Conservation (phyloP, 176 grass and related monocot species). For the Oryza coarctata region DNA sequence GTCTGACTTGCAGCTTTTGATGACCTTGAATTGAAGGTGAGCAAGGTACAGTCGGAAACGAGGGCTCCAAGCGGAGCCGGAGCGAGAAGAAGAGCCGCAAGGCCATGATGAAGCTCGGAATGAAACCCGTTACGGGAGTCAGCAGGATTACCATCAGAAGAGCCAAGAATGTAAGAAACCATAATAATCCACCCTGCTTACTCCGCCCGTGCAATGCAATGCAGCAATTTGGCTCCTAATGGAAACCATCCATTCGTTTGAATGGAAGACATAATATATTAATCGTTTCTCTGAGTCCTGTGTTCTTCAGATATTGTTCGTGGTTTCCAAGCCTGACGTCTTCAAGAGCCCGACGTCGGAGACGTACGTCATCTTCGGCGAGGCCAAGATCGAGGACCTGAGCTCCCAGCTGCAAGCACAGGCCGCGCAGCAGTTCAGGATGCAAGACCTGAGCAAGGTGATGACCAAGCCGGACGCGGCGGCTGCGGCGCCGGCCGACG, state of each 20-base stretch:
- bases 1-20: neutral
- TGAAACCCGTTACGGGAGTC: slow-evolving; percentile 81
- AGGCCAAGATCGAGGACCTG: slow-evolving; percentile 91
- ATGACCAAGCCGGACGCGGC: slow-evolving; percentile 65
- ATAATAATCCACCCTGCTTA: neutral
- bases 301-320: slow-evolving; percentile 69
- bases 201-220: too few relatives aligned
- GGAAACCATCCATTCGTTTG: neutral
- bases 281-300: neutral
- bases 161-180: slow-evolving; percentile 71
- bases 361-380: slow-evolving; percentile 89
- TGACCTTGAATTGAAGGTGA: slow-evolving; percentile 38
- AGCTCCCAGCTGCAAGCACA: slow-evolving; percentile 89
- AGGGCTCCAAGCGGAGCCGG: slow-evolving; percentile 71
- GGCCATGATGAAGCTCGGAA: slow-evolving; percentile 94
- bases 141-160: slow-evolving; percentile 79
- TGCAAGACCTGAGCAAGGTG: slow-evolving; percentile 83
- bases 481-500: slow-evolving; percentile 46
- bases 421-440: slow-evolving; percentile 89
- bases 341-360: slow-evolving; percentile 93
- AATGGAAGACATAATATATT: neutral
- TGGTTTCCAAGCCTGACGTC: slow-evolving; percentile 84
- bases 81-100: slow-evolving; percentile 96
- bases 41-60: slow-evolving; percentile 45
- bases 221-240: neutral